These are phyloP conservation scores for Chaetomium sp. DNA, from an alignment of 2,329 filamentous ascomycete genomes.

Conservation along the genomic window DNA sequence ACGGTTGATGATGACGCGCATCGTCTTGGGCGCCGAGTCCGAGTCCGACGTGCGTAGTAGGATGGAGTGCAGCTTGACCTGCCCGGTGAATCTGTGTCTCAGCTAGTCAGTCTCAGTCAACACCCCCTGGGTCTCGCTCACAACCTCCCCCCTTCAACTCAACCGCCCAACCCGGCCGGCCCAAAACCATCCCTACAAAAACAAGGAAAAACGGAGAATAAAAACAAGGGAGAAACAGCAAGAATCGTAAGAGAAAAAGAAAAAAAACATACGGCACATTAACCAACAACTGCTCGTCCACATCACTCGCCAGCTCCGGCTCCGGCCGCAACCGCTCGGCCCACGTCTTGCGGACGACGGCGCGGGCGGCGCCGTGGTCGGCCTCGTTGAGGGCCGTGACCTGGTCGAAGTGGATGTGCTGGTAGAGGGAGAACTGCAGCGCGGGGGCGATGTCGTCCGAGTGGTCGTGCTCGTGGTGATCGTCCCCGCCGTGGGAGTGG, in stretches of 20 bases:
- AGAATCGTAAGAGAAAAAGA: slow-evolving; percentile 28
- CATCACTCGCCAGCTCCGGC: slow-evolving; percentile 81
- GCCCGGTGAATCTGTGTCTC: slow-evolving; percentile 75
- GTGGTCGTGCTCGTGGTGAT: slow-evolving; percentile 86
- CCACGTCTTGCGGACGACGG: slow-evolving; percentile 89
- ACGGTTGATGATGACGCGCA: slow-evolving; percentile 86
- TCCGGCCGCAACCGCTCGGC: slow-evolving; percentile 69
- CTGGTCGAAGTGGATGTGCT: slow-evolving; percentile 85
- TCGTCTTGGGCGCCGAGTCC: slow-evolving; percentile 71
- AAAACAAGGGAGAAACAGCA: slow-evolving; percentile 8
- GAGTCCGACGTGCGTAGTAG: slow-evolving; percentile 78
- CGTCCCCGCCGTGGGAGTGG: slow-evolving; percentile 49
- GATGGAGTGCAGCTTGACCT: slow-evolving; percentile 89
- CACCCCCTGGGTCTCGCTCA: neutral
- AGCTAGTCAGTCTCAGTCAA: neutral
- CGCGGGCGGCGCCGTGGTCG: slow-evolving; percentile 65
- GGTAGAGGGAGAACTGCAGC: slow-evolving; percentile 86
- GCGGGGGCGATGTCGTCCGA: slow-evolving; percentile 90
- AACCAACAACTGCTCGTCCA: slow-evolving; percentile 93
- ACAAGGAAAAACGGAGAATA: neutral
- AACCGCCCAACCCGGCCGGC: neutral
- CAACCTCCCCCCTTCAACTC: neutral
- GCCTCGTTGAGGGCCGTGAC: slow-evolving; percentile 86
- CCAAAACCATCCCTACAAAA: neutral
- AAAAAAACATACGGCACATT: slow-evolving; percentile 70